Conservation (phyloP, 495 filamentous ascomycete species). For the Aspergillus carlsbadensis region DNA sequence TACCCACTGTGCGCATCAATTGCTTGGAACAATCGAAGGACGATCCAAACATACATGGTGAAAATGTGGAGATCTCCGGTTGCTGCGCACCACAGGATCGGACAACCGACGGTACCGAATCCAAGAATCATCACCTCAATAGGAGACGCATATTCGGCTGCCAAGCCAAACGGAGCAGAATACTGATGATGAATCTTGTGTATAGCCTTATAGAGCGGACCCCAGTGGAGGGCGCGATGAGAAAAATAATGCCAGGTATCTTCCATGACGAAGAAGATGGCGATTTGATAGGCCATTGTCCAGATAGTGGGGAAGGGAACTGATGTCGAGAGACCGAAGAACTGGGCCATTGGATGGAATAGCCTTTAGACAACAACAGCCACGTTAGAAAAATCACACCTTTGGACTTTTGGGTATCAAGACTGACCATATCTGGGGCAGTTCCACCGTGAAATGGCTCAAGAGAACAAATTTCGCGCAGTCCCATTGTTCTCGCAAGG, state of each 20-base stretch:
- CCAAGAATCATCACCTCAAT: conserved; percentile 98
- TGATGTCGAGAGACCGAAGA: conserved; percentile 81
- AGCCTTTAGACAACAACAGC: conserved; percentile 46
- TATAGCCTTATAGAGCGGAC: conserved; percentile 86
- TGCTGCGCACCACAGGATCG: conserved; percentile 81
- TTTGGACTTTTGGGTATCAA: background rate
- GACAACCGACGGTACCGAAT: conserved; percentile 79
- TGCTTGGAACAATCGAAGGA: conserved; percentile 90
- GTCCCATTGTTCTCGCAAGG: conserved; percentile 85
- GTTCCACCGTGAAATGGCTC: conserved; percentile 92
- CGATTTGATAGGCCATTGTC: conserved; percentile 89
- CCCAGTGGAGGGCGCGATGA: conserved; percentile 94
- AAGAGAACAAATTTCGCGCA: conserved; percentile 90
- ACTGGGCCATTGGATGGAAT: conserved; percentile 97
- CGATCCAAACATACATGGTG: conserved; percentile 98
- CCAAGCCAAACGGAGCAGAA: conserved; percentile 93
- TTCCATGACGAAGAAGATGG: conserved; percentile 92
- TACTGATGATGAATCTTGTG: conserved; percentile 99
- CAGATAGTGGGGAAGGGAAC: conserved; percentile 84
- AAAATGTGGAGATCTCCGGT: conserved; percentile 88
- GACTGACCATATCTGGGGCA: conserved; percentile 89
- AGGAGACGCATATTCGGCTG: conserved; percentile 95
- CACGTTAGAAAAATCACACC: background rate
- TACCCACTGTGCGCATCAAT: conserved; percentile 97
- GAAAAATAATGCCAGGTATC: conserved; percentile 99